Conservation (phyloP, 108 stramenopile species). For the Nitzschia sp. region DNA sequence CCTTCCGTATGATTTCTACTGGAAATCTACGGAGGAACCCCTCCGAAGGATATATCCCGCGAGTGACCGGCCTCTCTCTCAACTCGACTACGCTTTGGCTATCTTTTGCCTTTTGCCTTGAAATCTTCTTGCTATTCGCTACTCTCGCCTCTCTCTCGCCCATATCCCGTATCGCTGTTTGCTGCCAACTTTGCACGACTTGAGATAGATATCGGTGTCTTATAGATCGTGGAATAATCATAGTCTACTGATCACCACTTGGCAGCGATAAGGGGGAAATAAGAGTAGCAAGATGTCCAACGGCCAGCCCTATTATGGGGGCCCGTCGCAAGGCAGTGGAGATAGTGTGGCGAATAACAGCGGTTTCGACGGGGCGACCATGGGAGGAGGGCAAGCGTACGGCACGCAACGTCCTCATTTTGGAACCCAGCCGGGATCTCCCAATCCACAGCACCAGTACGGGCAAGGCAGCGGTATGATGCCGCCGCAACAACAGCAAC, state of each 20-base stretch:
- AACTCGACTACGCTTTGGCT: too few relatives aligned
- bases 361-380: conserved; percentile 13
- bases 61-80: too few relatives aligned
- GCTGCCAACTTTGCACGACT: too few relatives aligned
- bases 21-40: background rate
- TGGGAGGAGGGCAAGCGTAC: background rate
- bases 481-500: background rate
- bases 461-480: background rate
- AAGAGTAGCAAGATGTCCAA: background rate
- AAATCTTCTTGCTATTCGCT: too few relatives aligned
- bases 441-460: background rate
- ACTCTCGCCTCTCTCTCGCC: too few relatives aligned
- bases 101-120: too few relatives aligned
- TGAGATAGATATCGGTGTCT: too few relatives aligned
- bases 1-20: background rate
- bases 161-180: too few relatives aligned
- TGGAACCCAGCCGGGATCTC: background rate
- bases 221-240: too few relatives aligned
- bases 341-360: background rate
- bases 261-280: too few relatives aligned
- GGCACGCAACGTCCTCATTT: conserved; percentile 13
- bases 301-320: conserved; percentile 4
- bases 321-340: background rate
- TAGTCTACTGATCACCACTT: too few relatives aligned
- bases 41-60: too few relatives aligned